Evolutionary conservation across 441 rosid genomes (phyloP).

Genomic region (Gossypium schwendimanii): DNA sequence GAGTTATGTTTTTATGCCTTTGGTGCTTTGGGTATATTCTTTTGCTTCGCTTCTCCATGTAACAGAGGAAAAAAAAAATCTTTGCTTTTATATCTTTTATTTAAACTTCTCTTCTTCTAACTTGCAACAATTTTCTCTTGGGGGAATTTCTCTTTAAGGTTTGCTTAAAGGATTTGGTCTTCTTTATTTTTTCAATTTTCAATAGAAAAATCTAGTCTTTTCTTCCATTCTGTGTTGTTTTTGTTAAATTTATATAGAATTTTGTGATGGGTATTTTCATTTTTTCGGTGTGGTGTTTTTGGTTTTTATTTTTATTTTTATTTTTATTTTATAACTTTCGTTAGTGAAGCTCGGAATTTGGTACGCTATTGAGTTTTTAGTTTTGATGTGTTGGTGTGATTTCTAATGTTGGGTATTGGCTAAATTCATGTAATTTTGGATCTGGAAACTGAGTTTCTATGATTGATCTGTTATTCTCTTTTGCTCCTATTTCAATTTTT

Average conservation of each 20-base stretch:
- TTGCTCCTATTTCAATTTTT: neutral
- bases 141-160: conserved; percentile 11
- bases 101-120: conserved; percentile 1
- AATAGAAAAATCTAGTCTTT: neutral
- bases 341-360: neutral
- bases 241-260: neutral
- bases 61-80: neutral
- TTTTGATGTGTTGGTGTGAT: conserved; percentile 7
- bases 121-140: neutral
- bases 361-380: neutral
- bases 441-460: conserved; percentile 12
- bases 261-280: neutral
- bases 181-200: neutral
- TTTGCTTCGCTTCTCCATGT: conserved; percentile 21
- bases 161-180: neutral
- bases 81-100: neutral
- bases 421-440: conserved; percentile 14
- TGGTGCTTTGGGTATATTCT: conserved; percentile 37
- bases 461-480: conserved; percentile 12
- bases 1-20: neutral
- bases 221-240: neutral
- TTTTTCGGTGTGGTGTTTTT: neutral
- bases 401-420: conserved; percentile 6
- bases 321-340: neutral
- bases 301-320: too few species aligned